phyloP scores from a whole-genome alignment of 352 stramenopile genomes.

The Stephanocyclus meneghinianus region DNA sequence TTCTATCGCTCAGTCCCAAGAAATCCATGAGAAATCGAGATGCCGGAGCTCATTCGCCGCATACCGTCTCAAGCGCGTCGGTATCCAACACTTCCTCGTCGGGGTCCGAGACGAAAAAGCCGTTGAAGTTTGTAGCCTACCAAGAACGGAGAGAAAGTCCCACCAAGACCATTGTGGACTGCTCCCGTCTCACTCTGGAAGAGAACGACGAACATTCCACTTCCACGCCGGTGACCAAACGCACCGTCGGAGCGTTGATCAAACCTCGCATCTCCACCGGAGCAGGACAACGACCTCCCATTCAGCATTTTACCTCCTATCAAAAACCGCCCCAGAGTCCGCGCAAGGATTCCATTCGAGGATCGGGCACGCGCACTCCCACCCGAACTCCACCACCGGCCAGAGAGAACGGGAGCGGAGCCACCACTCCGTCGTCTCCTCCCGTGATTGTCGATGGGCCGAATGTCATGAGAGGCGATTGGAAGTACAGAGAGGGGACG shows the following conservation, averaged over 20 bases:
- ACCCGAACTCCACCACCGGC: background rate
- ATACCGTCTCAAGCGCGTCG: constrained; percentile 20
- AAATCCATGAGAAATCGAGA: background rate
- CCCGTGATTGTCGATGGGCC: constrained; percentile 21
- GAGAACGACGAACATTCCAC: background rate
- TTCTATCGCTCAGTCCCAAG: background rate
- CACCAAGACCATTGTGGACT: background rate
- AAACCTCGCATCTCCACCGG: constrained; percentile 10
- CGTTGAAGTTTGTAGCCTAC: constrained; percentile 22
- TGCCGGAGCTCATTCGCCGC: constrained; percentile 12
- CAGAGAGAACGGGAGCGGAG: constrained; percentile 6
- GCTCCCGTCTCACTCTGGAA: background rate
- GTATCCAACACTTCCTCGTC: constrained; percentile 28
- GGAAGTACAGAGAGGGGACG: background rate
- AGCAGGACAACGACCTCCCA: background rate
- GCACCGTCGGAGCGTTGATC: background rate
- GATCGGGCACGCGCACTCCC: background rate
- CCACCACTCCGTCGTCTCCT: constrained; percentile 12
- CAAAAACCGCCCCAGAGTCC: constrained; percentile 19
- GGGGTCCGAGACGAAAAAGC: constrained; percentile 11
- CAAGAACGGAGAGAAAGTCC: background rate
- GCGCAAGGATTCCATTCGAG: background rate
- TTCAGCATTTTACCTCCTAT: background rate
- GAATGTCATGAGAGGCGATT: background rate
- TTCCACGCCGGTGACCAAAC: background rate